Evolutionary conservation across 495 filamentous ascomycete genomes (phyloP).

Genomic region (Penicillium arizonense): DNA sequence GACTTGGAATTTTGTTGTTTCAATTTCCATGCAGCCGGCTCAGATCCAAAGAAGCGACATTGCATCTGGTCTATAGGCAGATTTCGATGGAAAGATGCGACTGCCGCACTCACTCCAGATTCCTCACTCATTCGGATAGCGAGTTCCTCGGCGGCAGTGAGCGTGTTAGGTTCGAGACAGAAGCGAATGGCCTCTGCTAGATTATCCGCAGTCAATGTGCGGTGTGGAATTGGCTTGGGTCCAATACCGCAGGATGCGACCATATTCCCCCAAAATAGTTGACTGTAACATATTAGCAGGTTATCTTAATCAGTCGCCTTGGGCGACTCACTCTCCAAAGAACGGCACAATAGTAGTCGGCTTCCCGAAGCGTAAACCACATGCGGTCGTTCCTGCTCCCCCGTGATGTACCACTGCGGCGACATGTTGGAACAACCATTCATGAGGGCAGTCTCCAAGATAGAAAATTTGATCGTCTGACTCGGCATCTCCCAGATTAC

Average conservation of each 20-base stretch:
- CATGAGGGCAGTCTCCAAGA: conserved; percentile 56
- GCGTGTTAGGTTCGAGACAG: conserved; percentile 58
- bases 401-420: conserved; percentile 60
- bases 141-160: conserved; percentile 54
- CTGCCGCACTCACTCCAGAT: conserved; percentile 71
- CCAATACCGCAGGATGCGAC: conserved; percentile 59
- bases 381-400: conserved; percentile 61
- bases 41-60: conserved; percentile 63
- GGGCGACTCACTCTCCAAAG: conserved; percentile 51
- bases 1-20: conserved; percentile 24
- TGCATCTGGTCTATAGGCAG: conserved; percentile 62
- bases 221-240: conserved; percentile 59
- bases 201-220: conserved; percentile 50
- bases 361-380: conserved; percentile 48
- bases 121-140: conserved; percentile 61
- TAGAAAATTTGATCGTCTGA: conserved; percentile 46
- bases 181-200: conserved; percentile 61
- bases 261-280: conserved; percentile 78
- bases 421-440: conserved; percentile 62
- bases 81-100: conserved; percentile 63
- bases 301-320: background rate
- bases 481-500: conserved; percentile 46
- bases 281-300: conserved; percentile 22
- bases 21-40: conserved; percentile 65
- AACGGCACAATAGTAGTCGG: conserved; percentile 61